These are phyloP conservation scores for Berkeleyomyces rouxiae DNA, from an alignment of 2,329 filamentous ascomycete species.

Conservation along the genomic window DNA sequence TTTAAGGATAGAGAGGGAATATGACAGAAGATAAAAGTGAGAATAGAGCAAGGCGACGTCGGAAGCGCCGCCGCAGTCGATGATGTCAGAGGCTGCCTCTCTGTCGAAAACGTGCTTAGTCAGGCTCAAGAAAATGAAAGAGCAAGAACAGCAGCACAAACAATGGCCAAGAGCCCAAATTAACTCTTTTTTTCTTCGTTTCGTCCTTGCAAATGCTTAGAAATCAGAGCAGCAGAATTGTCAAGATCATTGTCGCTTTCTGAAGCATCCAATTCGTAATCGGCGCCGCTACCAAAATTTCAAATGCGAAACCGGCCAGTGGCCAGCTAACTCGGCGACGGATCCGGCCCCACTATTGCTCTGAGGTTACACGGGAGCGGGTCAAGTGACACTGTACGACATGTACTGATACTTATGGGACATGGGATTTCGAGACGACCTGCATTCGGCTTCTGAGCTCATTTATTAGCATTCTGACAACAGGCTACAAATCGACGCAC, in stretches of 20 bases:
- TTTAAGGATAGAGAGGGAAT: background rate
- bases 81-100: background rate
- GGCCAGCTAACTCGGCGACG: background rate
- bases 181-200: background rate
- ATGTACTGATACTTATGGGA: background rate
- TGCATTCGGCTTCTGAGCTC: background rate
- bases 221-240: background rate
- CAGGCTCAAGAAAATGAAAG: no score
- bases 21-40: background rate
- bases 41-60: background rate
- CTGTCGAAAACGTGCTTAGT: background rate
- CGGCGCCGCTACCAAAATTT: slow-evolving; percentile 1
- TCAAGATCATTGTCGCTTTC: background rate
- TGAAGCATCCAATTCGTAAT: background rate
- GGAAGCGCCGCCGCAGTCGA: background rate
- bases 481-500: background rate
- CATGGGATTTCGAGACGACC: background rate
- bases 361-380: background rate
- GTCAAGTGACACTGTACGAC: background rate
- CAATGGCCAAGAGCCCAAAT: background rate
- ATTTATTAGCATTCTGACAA: no score
- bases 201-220: background rate
- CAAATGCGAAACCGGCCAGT: slow-evolving; percentile 9
- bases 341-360: background rate
- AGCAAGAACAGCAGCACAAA: background rate